These are phyloP conservation scores for Thuja plicata DNA, from an alignment of 83 land plant species.

Conservation along the genomic window DNA sequence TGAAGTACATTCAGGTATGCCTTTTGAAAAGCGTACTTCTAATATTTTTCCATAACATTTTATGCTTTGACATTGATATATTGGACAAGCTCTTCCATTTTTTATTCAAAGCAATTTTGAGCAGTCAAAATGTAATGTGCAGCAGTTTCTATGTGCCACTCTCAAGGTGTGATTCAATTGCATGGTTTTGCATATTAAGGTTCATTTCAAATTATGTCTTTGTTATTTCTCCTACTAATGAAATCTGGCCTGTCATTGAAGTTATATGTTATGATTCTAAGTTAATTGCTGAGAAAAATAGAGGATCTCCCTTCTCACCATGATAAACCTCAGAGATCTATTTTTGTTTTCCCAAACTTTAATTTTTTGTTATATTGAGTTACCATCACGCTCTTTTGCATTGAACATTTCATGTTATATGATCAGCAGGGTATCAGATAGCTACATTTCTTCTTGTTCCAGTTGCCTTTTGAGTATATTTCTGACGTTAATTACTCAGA, in stretches of 20 bases:
- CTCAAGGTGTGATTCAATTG: not conserved
- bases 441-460: not conserved
- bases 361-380: not conserved
- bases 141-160: not conserved
- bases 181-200: not conserved
- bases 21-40: not conserved
- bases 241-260: not conserved
- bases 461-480: not conserved
- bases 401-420: not conserved
- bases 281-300: not conserved
- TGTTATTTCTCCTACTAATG: not conserved
- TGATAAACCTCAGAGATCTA: not conserved
- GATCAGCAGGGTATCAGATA: not conserved
- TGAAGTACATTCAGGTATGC: conserved; percentile 69
- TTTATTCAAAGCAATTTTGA: not conserved
- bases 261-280: not conserved
- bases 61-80: not conserved
- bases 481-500: not conserved
- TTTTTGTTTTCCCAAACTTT: not conserved
- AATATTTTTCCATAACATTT: not conserved
- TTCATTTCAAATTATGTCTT: not conserved
- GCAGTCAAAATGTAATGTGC: not conserved
- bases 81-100: not conserved
- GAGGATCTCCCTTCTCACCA: not conserved
- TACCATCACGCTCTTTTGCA: not conserved